Percentiles rank a stretch among this genome's conserved stretches.
Evolutionary conservation across 345 rosid species (phyloP).

Genomic region (Corchorus capsularis): DNA sequence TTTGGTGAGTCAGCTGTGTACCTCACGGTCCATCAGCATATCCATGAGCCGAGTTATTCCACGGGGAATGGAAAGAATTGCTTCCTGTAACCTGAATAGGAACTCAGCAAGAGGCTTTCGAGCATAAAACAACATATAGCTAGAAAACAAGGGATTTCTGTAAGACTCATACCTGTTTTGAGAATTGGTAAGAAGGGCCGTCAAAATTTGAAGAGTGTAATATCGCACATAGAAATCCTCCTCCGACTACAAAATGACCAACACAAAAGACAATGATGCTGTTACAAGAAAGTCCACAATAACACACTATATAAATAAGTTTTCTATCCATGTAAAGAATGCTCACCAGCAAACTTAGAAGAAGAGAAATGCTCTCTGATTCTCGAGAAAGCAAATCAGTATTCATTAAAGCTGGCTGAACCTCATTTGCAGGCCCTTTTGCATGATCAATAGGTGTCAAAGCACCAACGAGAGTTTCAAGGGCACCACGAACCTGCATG

Average conservation of each 20-base stretch:
- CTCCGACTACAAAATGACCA: conserved; percentile 65
- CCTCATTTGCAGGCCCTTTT: conserved; percentile 73
- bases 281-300: neutral
- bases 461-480: conserved; percentile 93
- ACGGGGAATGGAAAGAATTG: conserved; percentile 92
- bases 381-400: conserved; percentile 93
- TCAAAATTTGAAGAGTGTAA: conserved; percentile 91
- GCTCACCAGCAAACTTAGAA: conserved; percentile 90
- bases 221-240: conserved; percentile 96
- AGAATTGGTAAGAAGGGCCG: conserved; percentile 92
- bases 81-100: conserved; percentile 96
- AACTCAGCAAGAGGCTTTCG: conserved; percentile 40
- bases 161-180: conserved; percentile 67
- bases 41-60: conserved; percentile 99
- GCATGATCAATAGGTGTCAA: conserved; percentile 83
- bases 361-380: conserved; percentile 89
- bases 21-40: conserved; percentile 99
- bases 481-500: conserved; percentile 84
- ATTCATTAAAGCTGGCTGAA: conserved; percentile 91
- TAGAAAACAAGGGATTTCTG: conserved; percentile 12
- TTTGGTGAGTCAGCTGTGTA: conserved; percentile 28
- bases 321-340: conserved; percentile 8
- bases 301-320: conserved; percentile 1
- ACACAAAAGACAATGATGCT: neutral
- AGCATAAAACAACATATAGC: conserved; percentile 22